Evolutionary conservation across 108 stramenopile species (phyloP).

Genomic region (Nitzschia inconspicua): DNA sequence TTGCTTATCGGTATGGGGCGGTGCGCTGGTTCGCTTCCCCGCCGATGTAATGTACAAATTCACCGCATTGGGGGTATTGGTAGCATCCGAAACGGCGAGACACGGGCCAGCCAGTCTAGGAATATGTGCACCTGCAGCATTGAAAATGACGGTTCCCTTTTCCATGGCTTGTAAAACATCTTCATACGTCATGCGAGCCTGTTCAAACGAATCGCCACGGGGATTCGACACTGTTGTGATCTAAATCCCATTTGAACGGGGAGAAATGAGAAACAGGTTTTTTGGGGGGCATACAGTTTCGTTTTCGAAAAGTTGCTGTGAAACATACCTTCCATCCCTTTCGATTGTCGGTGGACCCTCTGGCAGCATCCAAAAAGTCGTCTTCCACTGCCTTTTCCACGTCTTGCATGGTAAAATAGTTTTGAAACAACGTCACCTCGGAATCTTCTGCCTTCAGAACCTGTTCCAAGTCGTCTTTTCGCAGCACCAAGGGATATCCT

Average conservation of each 20-base stretch:
- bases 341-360: conserved; percentile 76
- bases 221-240: conserved; percentile 67
- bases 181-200: conserved; percentile 71
- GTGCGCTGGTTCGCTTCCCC: conserved; percentile 77
- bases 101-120: conserved; percentile 75
- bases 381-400: conserved; percentile 62
- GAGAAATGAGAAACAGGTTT: background rate
- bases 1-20: conserved; percentile 94
- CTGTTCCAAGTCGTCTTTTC: conserved; percentile 25
- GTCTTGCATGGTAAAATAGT: conserved; percentile 61
- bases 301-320: background rate
- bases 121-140: conserved; percentile 79
- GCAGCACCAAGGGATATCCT: conserved; percentile 63
- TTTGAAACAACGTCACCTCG: conserved; percentile 20
- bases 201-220: conserved; percentile 70
- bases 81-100: conserved; percentile 76
- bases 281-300: background rate
- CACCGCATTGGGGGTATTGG: conserved; percentile 68
- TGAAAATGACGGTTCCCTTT: conserved; percentile 85
- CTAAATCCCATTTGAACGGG: conserved; percentile 12
- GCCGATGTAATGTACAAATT: conserved; percentile 87
- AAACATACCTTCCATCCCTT: conserved; percentile 66
- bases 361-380: conserved; percentile 79
- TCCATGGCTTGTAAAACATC: conserved; percentile 64
- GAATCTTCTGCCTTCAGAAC: conserved; percentile 2